Conservation (phyloP, 2,329 filamentous ascomycete species). For the Diaporthe batatas region DNA sequence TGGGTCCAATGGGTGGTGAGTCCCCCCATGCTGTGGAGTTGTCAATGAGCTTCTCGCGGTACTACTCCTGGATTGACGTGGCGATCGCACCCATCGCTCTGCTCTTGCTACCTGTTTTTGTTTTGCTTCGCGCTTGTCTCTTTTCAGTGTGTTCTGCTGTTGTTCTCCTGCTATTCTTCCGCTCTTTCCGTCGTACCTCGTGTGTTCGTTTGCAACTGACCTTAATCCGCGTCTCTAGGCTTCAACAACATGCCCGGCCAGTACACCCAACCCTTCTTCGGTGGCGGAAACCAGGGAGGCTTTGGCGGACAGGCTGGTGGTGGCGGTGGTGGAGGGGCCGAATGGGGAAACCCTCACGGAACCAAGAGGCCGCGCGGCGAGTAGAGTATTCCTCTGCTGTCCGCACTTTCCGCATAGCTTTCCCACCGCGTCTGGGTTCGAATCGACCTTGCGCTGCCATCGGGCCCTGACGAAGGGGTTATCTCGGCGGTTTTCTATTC, state of each 20-base stretch:
- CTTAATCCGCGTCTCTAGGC: slow-evolving; percentile 52
- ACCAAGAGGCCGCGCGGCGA: slow-evolving; percentile 84
- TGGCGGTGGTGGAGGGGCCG: slow-evolving; percentile 55
- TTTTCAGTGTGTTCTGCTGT: neutral
- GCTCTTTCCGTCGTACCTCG: neutral
- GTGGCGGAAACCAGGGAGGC: slow-evolving; percentile 63
- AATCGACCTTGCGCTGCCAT: neutral
- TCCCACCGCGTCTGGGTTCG: neutral
- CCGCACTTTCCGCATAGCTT: neutral
- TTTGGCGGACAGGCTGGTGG: slow-evolving; percentile 70
- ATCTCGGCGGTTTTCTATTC: neutral
- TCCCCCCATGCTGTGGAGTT: neutral
- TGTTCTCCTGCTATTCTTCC: neutral
- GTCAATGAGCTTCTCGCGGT: slow-evolving; percentile 1
- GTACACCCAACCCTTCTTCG: slow-evolving; percentile 82
- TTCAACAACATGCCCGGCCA: slow-evolving; percentile 78
- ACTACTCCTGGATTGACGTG: neutral
- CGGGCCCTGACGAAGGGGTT: neutral
- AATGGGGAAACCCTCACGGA: slow-evolving; percentile 85
- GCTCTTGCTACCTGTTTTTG: neutral
- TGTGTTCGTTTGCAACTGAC: slow-evolving; percentile 44
- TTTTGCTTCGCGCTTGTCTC: neutral
- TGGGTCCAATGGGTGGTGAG: slow-evolving; percentile 64
- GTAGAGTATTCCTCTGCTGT: slow-evolving; percentile 48
- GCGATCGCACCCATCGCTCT: neutral